Conservation (phyloP, 2,329 filamentous ascomycete genomes). For the Ceratocystis albifundus region DNA sequence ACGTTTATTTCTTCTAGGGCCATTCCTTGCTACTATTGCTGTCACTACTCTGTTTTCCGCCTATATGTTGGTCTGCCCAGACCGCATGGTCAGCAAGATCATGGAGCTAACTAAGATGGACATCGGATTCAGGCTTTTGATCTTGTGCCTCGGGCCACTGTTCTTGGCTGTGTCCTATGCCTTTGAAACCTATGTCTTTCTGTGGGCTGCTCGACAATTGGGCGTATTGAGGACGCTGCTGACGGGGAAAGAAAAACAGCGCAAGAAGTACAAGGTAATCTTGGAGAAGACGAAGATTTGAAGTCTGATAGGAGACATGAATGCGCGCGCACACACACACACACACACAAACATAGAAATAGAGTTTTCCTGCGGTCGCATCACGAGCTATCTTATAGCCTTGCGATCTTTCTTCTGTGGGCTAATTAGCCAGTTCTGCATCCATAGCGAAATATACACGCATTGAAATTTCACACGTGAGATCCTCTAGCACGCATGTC, state of each 20-base stretch:
- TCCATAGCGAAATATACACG: not conserved
- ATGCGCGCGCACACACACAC: no score
- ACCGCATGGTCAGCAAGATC: conserved; percentile 52
- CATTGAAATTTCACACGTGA: not conserved
- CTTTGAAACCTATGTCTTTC: conserved; percentile 61
- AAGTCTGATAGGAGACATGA: not conserved
- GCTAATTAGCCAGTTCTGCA: no score
- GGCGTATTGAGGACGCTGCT: conserved; percentile 29
- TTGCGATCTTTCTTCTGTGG: no score
- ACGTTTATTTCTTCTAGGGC: conserved; percentile 43
- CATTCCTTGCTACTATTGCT: conserved; percentile 69
- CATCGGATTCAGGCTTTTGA: conserved; percentile 56
- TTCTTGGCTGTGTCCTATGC: conserved; percentile 60
- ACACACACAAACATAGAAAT: no score
- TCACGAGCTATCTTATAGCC: no score
- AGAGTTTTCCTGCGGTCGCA: no score
- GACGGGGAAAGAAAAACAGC: conserved; percentile 54
- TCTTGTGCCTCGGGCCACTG: conserved; percentile 56
- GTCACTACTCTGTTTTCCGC: conserved; percentile 54
- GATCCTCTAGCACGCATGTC: not conserved
- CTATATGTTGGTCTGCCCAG: conserved; percentile 72
- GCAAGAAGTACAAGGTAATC: conserved; percentile 81
- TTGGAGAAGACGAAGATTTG: conserved; percentile 39
- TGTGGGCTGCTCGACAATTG: conserved; percentile 37
- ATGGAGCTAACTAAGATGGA: conserved; percentile 83